phyloP scores from a whole-genome alignment of 2,329 filamentous ascomycete genomes.

The Cladophialophora chaetospira region DNA sequence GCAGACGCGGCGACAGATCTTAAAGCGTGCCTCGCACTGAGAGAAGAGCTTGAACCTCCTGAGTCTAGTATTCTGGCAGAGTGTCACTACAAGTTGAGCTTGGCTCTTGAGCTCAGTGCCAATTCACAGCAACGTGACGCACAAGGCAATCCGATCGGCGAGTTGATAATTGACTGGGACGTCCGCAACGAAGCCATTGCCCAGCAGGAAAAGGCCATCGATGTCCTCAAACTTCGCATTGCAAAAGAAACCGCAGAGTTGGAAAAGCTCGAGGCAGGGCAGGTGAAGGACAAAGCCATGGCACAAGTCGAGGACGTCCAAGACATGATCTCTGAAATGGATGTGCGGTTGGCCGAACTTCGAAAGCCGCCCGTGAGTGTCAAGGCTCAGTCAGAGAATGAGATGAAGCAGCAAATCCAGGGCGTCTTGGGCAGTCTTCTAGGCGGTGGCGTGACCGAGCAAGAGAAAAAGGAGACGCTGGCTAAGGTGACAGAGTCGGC shows the following conservation, averaged over 20 bases:
- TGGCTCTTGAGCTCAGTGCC: slow-evolving; percentile 91
- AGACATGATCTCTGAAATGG: slow-evolving; percentile 63
- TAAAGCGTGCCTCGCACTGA: slow-evolving; percentile 73
- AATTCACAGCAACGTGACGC: slow-evolving; percentile 57
- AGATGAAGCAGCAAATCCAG: slow-evolving; percentile 45
- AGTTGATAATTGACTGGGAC: slow-evolving; percentile 52
- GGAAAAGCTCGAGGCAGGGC: slow-evolving; percentile 41
- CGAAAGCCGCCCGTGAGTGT: slow-evolving; percentile 56
- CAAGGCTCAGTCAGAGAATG: slow-evolving; percentile 40
- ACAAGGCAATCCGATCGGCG: slow-evolving; percentile 46
- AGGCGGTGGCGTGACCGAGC: slow-evolving; percentile 51
- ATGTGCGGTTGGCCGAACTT: slow-evolving; percentile 61
- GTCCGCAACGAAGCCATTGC: slow-evolving; percentile 59
- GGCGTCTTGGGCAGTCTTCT: slow-evolving; percentile 62
- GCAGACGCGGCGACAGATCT: slow-evolving; percentile 83
- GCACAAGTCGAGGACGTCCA: slow-evolving; percentile 59
- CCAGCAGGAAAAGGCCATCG: slow-evolving; percentile 64
- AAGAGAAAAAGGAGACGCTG: slow-evolving; percentile 55
- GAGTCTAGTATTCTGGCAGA: slow-evolving; percentile 88
- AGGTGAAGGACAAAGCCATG: slow-evolving; percentile 44
- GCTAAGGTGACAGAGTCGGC: slow-evolving; percentile 58
- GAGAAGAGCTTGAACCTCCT: slow-evolving; percentile 73
- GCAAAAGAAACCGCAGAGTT: slow-evolving; percentile 55
- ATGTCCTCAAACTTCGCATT: slow-evolving; percentile 58
- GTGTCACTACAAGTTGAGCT: slow-evolving; percentile 92